Base-by-base conservation (phyloP, 345 rosid genomes). In the Chamaenerion angustifolium region DNA sequence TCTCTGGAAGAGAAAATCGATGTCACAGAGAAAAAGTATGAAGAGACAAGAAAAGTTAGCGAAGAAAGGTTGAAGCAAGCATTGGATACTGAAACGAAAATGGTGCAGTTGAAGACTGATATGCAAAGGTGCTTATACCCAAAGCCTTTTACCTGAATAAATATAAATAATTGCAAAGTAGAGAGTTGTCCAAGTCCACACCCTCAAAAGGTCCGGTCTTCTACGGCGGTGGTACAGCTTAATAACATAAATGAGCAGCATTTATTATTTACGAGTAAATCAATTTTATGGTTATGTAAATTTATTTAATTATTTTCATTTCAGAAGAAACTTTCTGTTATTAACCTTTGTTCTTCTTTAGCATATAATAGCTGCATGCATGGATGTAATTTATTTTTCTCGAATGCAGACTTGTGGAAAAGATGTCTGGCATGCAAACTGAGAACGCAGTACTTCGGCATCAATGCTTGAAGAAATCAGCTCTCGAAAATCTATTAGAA, bases 21-120 rank as follows among this genome's bases (percentile, higher is more conserved):
- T 63, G 98, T 80, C 65, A 84, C 95, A 2, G 95, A 89, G 70
- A 84, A 78, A 50, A 82, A 73, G 64, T 84, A 80, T 61, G 85
- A 75, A 56, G 95, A 80, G 73, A 84, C 95, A 0, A 76, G 56
- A 66, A 87, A 45, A 63, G 62, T 80, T 42, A 87, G 98, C 54
- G 89, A 87, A 64, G 95, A 92, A 70, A 82, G 98, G 66, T 61
- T 87, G 68, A 88, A 80, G 72, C 98, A 87, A 79, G 89, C 95
- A 49, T 45, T 76, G 74, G 95, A 82, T 10, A 95, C 96, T n/a
- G 96, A 87, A 60, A 77, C 95, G 35, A 92, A 81, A 72, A 67
- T 88, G 54, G 79, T 66, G 51, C 79, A 80, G 61, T 63, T 92
- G 73, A 88, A 92, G 77, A 85, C 80, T 51, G 82, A 79, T 49